phyloP scores from a whole-genome alignment of 148 eudicot genomes.

The Pharnaceum exiguum region DNA sequence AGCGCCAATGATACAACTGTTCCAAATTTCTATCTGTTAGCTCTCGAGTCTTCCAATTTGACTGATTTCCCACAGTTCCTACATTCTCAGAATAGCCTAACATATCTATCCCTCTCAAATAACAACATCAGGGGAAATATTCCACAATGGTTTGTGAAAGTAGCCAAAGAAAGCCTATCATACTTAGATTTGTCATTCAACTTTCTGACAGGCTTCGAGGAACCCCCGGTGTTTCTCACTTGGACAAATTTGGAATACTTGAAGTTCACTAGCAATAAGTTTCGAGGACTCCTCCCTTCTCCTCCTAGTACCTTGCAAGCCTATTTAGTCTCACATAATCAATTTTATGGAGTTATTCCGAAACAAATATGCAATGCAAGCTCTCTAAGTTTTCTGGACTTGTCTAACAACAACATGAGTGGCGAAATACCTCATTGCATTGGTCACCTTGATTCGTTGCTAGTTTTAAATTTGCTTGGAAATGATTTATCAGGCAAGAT shows the following conservation, averaged over 20 bases:
- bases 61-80: background rate
- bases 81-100: background rate
- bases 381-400: slow-evolving; percentile 8
- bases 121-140: background rate
- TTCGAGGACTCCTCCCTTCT: slow-evolving; percentile 20
- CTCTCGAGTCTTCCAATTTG: background rate
- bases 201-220: background rate
- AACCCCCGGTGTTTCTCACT: background rate
- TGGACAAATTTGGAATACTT: background rate
- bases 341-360: slow-evolving; percentile 15
- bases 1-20: background rate
- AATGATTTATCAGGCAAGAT: slow-evolving; percentile 9
- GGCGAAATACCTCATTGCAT: slow-evolving; percentile 24
- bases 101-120: background rate
- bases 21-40: background rate
- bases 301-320: background rate
- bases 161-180: background rate
- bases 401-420: slow-evolving; percentile 17
- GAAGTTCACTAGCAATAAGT: background rate
- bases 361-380: slow-evolving; percentile 1
- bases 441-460: background rate
- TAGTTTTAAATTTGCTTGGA: background rate
- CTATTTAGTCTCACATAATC: slow-evolving; percentile 3
- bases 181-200: background rate
- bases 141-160: background rate